Conservation (phyloP, 2,329 filamentous ascomycete genomes). For the Apiospora phragmitis region DNA sequence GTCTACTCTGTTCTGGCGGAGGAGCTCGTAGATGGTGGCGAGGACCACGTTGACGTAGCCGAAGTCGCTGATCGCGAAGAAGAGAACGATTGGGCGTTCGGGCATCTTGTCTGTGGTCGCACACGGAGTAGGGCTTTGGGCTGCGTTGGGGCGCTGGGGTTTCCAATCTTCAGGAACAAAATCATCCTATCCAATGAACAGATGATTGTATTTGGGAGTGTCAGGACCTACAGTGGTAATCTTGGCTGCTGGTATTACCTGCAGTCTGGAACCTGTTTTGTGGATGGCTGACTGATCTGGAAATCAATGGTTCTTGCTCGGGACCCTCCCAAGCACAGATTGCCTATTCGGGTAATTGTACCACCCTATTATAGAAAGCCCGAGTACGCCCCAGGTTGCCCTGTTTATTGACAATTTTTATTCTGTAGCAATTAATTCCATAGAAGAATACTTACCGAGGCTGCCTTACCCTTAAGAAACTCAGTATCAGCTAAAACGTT, state of each 20-base stretch:
- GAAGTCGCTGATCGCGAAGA: slow-evolving; percentile 4
- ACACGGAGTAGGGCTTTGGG: not conserved
- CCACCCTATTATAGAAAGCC: not conserved
- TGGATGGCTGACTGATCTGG: too few relatives aligned
- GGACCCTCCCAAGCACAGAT: not conserved
- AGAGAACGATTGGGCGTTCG: not conserved
- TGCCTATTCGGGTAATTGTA: not conserved
- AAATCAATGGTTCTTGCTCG: too few relatives aligned
- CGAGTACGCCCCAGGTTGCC: not conserved
- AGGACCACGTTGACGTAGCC: slow-evolving; percentile 7
- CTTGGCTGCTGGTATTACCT: too few relatives aligned
- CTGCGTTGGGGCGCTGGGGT: not conserved
- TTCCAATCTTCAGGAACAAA: slow-evolving; percentile 8
- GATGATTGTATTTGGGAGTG: not conserved
- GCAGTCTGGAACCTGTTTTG: too few relatives aligned
- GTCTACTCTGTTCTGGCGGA: not conserved
- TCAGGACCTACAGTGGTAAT: too few relatives aligned
- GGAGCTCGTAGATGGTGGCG: slow-evolving; percentile 1
- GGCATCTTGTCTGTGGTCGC: not conserved
- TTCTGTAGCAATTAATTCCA: not conserved
- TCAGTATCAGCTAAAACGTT: too few relatives aligned
- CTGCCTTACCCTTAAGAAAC: too few relatives aligned
- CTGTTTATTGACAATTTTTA: not conserved
- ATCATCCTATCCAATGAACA: not conserved
- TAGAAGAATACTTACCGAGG: not conserved